Evolutionary conservation across 2,329 filamentous ascomycete genomes (phyloP), one percentile per base, ranked within the genome.

Genomic region (Chaetomiaceae sp.): DNA sequence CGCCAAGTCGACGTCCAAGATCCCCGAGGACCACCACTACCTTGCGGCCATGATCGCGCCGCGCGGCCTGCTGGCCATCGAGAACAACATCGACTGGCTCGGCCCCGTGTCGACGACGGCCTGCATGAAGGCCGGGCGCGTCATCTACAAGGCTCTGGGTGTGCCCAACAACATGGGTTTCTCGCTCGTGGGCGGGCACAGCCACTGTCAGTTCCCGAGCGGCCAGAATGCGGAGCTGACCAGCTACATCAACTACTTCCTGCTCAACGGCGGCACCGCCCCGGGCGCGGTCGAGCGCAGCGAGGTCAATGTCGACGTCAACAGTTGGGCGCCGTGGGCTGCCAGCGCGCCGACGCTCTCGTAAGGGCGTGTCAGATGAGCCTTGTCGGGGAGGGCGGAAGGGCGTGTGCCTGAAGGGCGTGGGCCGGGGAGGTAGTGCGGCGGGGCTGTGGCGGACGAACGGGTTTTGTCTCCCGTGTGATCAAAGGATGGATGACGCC

Each of bases 61-160:
- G 25, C 71, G 78, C 33, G 77, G 78, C 4, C 68, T 82, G 39
- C 68, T 76, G 44, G 72, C 76, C 25, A 74, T 78, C 40, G 78
- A 82, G 68, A 82, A 81, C 61, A 74, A 79, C 58, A 74, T 74
- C 56, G 77, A 81, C 66, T 82, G 78, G 78, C 71, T 81, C 47
- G 77, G 78, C 33, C 76, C 75, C 43, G 74, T 77, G 51, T 73
- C 74, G 48, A 80, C 76, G 14, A 79, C 75, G 21, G 78, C 71
- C 44, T 81, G 77, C 66, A 81, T 80, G 77, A 75, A 75, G 65
- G 75, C 73, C 17, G 77, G 68, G 4, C 71, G 73, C 34, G 66
- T 74, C 44, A 73, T 80, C 60, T 82, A 79, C 66, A 72, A 77
- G 67, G 74, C 72, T 4, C 68, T 76, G 21, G 78, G 76, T 50